Percentiles rank a stretch among this genome's conserved stretches.
phyloP scores from a whole-genome alignment of 225 moss, liverwort and hornwort genomes.

The Neckera pumila region DNA sequence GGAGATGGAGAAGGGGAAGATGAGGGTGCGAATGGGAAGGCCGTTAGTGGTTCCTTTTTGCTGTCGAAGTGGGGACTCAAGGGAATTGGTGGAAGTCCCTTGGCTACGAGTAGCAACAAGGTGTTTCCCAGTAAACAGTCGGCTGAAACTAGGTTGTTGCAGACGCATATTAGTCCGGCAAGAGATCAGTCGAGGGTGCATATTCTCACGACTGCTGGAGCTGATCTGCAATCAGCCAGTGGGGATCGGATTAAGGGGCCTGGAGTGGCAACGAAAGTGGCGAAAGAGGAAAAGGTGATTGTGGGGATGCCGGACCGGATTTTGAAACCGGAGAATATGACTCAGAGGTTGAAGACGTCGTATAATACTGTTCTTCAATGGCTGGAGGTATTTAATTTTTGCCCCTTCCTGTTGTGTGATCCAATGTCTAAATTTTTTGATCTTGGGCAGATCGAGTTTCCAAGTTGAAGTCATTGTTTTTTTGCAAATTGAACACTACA shows the following conservation, averaged over 20 bases:
- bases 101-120: slow-evolving; percentile 10
- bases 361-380: slow-evolving; percentile 21
- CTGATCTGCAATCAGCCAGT: background rate
- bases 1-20: background rate
- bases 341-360: slow-evolving; percentile 13
- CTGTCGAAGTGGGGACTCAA: slow-evolving; percentile 25
- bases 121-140: slow-evolving; percentile 23
- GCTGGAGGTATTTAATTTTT: slow-evolving; percentile 4
- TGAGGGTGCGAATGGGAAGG: background rate
- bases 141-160: background rate
- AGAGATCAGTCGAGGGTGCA: background rate
- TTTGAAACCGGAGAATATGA: slow-evolving; percentile 32
- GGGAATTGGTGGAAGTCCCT: slow-evolving; percentile 9
- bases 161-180: background rate
- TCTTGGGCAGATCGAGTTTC: background rate
- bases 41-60: background rate
- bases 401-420: background rate
- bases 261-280: background rate
- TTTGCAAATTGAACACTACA: background rate
- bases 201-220: background rate
- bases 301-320: slow-evolving; percentile 38
- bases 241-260: background rate
- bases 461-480: background rate
- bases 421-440: background rate
- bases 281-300: background rate